Conservation (phyloP, 148 eudicot genomes). For the Polygonum maritimum region DNA sequence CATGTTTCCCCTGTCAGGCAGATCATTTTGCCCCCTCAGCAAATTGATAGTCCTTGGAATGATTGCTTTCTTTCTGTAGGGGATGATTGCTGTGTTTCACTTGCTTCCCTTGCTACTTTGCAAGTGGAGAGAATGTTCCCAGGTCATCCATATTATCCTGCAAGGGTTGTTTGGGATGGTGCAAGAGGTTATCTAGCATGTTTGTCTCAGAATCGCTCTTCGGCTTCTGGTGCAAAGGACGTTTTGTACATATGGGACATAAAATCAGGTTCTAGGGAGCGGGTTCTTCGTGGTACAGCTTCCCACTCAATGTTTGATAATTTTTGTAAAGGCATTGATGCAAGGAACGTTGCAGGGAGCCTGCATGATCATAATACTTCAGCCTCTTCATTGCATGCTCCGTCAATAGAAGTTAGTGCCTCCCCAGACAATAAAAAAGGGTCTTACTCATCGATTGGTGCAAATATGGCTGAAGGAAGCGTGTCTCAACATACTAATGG, state of each 20-base stretch:
- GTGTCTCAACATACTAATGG: conserved; percentile 20
- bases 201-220: conserved; percentile 49
- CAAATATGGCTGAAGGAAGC: conserved; percentile 20
- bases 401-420: conserved; percentile 44
- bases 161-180: conserved; percentile 86
- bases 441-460: conserved; percentile 19
- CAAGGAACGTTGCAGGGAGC: conserved; percentile 20
- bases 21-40: conserved; percentile 65
- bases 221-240: conserved; percentile 51
- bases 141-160: conserved; percentile 70
- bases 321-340: conserved; percentile 42
- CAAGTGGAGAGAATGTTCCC: conserved; percentile 94
- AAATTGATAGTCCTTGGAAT: conserved; percentile 71
- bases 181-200: conserved; percentile 80
- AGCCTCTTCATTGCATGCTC: conserved; percentile 48
- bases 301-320: conserved; percentile 92
- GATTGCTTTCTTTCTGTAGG: conserved; percentile 91
- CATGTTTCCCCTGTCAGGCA: conserved; percentile 93
- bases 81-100: conserved; percentile 74
- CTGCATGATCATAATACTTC: conserved; percentile 56
- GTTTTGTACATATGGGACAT: conserved; percentile 88
- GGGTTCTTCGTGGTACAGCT: conserved; percentile 83
- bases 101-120: conserved; percentile 79
- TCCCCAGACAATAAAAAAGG: conserved; percentile 19
- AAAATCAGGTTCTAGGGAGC: conserved; percentile 89